Evolutionary conservation across 2,329 filamentous ascomycete genomes (phyloP).

Genomic region (Furcasterigmium furcatum): DNA sequence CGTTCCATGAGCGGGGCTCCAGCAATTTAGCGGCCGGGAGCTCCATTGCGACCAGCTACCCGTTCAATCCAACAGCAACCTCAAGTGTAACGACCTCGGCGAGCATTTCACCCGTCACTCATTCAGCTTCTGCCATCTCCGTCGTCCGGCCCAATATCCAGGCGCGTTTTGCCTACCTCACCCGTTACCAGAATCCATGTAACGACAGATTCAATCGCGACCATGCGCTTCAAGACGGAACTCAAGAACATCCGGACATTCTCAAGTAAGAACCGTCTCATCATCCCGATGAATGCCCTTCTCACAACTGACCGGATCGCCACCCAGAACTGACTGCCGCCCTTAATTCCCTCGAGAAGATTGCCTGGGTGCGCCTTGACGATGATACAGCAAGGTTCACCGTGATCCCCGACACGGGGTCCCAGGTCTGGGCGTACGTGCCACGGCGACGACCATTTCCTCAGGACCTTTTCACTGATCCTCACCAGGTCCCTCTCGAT

Average conservation of each 20-base stretch:
- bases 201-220: slow-evolving; percentile 15
- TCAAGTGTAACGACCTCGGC: no score
- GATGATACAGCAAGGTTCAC: slow-evolving; percentile 89
- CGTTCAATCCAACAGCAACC: no score
- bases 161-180: no score
- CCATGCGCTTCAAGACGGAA: slow-evolving; percentile 65
- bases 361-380: slow-evolving; percentile 87
- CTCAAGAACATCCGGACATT: slow-evolving; percentile 65
- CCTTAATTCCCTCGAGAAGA: slow-evolving; percentile 68
- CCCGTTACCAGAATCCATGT: no score
- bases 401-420: slow-evolving; percentile 89
- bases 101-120: no score
- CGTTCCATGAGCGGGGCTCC: no score
- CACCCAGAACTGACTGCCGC: slow-evolving; percentile 58
- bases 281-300: not conserved
- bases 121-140: no score
- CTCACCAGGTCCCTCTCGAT: slow-evolving; percentile 52
- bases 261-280: slow-evolving; percentile 47
- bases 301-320: not conserved
- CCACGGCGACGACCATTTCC: no score
- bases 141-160: no score
- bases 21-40: no score
- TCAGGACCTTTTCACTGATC: slow-evolving; percentile 2
- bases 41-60: no score
- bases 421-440: slow-evolving; percentile 91